phyloP scores from a whole-genome alignment of 1,139 yeast genomes.

The Maudiozyma humilis region DNA sequence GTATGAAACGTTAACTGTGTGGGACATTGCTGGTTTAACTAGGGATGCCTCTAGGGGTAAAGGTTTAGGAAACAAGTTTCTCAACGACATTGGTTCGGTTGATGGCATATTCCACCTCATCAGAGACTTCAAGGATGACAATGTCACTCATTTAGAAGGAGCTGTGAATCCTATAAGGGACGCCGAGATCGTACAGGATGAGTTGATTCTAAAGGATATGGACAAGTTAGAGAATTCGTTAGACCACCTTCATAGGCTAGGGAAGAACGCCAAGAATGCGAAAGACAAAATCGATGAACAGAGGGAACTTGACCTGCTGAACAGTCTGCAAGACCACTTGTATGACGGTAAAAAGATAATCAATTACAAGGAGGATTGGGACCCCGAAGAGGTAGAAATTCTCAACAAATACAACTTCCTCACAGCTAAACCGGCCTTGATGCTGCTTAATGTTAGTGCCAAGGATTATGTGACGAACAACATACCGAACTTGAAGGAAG shows the following conservation, averaged over 20 bases:
- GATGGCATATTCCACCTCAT: conserved; percentile 70
- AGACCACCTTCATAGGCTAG: conserved; percentile 34
- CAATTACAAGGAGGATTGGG: conserved; percentile 41
- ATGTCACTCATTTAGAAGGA: conserved; percentile 62
- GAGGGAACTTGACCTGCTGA: conserved; percentile 41
- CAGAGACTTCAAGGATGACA: conserved; percentile 59
- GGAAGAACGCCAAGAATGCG: conserved; percentile 34
- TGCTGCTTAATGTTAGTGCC: conserved; percentile 50
- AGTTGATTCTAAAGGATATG: conserved; percentile 61
- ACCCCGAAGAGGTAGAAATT: conserved; percentile 45
- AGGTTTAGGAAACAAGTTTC: conserved; percentile 67
- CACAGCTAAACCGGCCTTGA: conserved; percentile 65
- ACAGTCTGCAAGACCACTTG: conserved; percentile 41
- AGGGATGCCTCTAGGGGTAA: conserved; percentile 59
- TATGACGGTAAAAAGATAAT: conserved; percentile 53
- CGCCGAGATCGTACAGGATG: conserved; percentile 60
- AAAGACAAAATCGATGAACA: conserved; percentile 33
- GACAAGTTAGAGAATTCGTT: conserved; percentile 54
- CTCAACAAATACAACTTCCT: conserved; percentile 53
- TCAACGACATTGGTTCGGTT: conserved; percentile 62
- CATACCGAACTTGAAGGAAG: conserved; percentile 41
- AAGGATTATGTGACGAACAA: conserved; percentile 40
- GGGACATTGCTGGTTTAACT: conserved; percentile 70
- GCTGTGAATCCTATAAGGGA: conserved; percentile 60
- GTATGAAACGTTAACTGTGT: conserved; percentile 51